Percentiles rank a stretch among this genome's conserved stretches.
These are phyloP conservation scores for Agarophyton chilense DNA, from an alignment of 23 red algal species.

Conservation along the genomic window DNA sequence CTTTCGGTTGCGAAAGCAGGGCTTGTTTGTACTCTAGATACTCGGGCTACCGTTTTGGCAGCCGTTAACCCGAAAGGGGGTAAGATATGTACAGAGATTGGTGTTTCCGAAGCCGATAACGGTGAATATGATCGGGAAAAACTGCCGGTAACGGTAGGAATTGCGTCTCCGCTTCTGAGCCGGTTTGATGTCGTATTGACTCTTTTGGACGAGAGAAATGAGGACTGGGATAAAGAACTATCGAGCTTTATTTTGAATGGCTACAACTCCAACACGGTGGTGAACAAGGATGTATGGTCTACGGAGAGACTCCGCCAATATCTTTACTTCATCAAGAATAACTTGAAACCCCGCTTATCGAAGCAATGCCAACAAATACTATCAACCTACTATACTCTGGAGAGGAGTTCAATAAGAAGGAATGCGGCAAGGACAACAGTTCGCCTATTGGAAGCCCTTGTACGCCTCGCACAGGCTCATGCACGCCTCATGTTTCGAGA, in stretches of 20 bases:
- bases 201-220: slow-evolving; percentile 84
- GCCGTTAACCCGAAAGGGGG: slow-evolving; percentile 90
- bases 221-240: slow-evolving; percentile 87
- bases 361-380: slow-evolving; percentile 60
- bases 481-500: slow-evolving; percentile 89
- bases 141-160: slow-evolving; percentile 82
- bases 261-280: slow-evolving; percentile 25
- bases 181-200: slow-evolving; percentile 96
- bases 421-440: slow-evolving; percentile 97
- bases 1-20: slow-evolving; percentile 98
- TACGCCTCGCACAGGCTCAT: slow-evolving; percentile 89
- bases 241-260: slow-evolving; percentile 92
- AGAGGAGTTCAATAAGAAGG: slow-evolving; percentile 60
- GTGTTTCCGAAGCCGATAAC: slow-evolving; percentile 38
- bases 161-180: slow-evolving; percentile 91
- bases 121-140: slow-evolving; percentile 21
- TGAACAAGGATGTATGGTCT: slow-evolving; percentile 56
- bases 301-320: slow-evolving; percentile 84
- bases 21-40: slow-evolving; percentile 92
- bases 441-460: slow-evolving; percentile 95
- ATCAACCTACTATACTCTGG: slow-evolving; percentile 82
- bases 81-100: slow-evolving; percentile 69
- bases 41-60: slow-evolving; percentile 89
- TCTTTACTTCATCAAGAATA: slow-evolving; percentile 82
- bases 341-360: slow-evolving; percentile 72